Conservation (phyloP, 306 rosid species). For the Citrullus mucosospermus region DNA sequence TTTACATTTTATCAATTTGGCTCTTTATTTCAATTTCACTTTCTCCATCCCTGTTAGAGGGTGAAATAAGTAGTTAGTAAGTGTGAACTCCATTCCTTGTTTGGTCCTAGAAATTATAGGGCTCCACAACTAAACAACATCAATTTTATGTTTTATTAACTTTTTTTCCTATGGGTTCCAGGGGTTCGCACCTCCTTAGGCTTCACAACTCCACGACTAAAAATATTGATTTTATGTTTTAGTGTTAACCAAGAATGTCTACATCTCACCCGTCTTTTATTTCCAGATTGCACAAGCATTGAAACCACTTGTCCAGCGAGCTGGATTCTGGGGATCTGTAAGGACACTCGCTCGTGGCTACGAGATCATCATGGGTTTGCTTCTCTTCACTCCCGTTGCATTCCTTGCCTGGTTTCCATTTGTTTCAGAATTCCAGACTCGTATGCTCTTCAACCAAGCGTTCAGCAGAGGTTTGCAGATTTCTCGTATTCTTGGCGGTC, state of each 20-base stretch:
- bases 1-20: background rate
- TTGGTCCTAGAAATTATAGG: no score
- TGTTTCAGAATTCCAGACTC: conserved; percentile 92
- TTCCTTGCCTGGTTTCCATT: conserved; percentile 97
- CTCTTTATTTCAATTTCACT: background rate
- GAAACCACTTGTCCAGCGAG: conserved; percentile 48
- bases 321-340: conserved; percentile 86
- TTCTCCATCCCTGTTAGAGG: background rate
- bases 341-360: conserved; percentile 81
- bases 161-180: no score
- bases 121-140: no score
- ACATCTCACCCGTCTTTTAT: background rate
- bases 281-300: conserved; percentile 80
- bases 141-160: no score
- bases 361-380: conserved; percentile 82
- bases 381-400: conserved; percentile 83
- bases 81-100: no score
- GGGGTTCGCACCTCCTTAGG: no score
- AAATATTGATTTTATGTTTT: no score
- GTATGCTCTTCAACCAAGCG: conserved; percentile 96
- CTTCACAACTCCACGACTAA: no score
- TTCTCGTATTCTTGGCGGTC: conserved; percentile 96
- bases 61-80: background rate
- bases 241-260: background rate
- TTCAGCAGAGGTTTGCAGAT: conserved; percentile 91